Conservation (phyloP, 495 filamentous ascomycete genomes). For the Aspergillus wentii region DNA sequence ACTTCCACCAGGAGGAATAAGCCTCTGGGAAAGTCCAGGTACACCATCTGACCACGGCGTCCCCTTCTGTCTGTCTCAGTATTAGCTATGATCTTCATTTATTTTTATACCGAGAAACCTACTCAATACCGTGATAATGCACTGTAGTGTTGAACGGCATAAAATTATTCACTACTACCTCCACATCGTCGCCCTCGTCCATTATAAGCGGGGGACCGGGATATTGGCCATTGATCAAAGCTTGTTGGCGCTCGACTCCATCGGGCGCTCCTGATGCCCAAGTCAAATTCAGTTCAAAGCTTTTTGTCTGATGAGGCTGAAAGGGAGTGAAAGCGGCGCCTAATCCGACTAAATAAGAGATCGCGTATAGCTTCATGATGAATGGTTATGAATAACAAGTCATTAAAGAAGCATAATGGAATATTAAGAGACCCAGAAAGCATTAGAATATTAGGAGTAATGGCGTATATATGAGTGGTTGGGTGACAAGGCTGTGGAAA, state of each 20-base stretch:
- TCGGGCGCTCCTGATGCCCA: constrained; percentile 35
- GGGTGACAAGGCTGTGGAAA: too few species aligned
- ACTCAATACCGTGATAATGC: constrained; percentile 40
- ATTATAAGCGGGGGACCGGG: constrained; percentile 49
- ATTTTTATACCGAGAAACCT: background rate
- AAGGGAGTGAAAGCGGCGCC: too few species aligned
- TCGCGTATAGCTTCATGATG: too few species aligned
- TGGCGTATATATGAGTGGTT: too few species aligned
- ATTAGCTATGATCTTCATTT: too few species aligned
- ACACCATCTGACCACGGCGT: constrained; percentile 45
- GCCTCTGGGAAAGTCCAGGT: constrained; percentile 34
- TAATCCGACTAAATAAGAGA: too few species aligned
- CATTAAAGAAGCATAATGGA: too few species aligned
- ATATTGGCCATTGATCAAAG: constrained; percentile 53
- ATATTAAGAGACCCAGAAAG: too few species aligned
- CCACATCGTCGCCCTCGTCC: constrained; percentile 52
- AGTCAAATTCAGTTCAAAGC: constrained; percentile 23
- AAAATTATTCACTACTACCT: constrained; percentile 41
- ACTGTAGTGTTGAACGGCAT: constrained; percentile 44
- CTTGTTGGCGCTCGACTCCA: constrained; percentile 33
- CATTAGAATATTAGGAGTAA: too few species aligned
- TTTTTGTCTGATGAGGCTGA: too few species aligned
- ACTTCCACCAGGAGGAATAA: constrained; percentile 36
- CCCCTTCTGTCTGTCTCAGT: too few species aligned
- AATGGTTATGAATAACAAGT: too few species aligned